Percentiles rank a stretch among this genome's conserved stretches.
These are phyloP conservation scores for Phaffomyces thermotolerans DNA, from an alignment of 805 yeast species.

Conservation along the genomic window DNA sequence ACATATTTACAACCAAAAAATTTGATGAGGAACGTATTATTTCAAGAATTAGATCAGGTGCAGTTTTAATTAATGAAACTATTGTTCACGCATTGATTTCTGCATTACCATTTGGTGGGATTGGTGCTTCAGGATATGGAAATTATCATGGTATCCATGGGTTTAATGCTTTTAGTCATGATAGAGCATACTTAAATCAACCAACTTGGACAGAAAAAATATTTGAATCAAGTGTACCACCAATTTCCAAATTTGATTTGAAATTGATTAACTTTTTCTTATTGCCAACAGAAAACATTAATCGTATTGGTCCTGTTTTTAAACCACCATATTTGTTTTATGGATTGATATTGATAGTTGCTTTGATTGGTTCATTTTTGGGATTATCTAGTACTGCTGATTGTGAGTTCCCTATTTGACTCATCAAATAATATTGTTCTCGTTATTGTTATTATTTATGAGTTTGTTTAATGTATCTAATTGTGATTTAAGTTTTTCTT, in stretches of 20 bases:
- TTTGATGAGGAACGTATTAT: constrained; percentile 43
- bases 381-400: constrained; percentile 10
- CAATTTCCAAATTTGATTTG: constrained; percentile 34
- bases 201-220: constrained; percentile 57
- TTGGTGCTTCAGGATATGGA: constrained; percentile 81
- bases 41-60: constrained; percentile 62
- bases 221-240: constrained; percentile 61
- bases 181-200: constrained; percentile 58
- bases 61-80: constrained; percentile 60
- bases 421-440: neutral
- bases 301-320: constrained; percentile 29
- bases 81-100: constrained; percentile 61
- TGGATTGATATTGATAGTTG: constrained; percentile 6
- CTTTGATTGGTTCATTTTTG: constrained; percentile 10
- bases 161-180: constrained; percentile 54
- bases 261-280: constrained; percentile 22
- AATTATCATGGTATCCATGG: constrained; percentile 72
- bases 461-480: constrained; percentile 28
- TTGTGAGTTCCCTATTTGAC: neutral
- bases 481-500: constrained; percentile 46
- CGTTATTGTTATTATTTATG: constrained; percentile 5
- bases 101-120: constrained; percentile 84
- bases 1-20: constrained; percentile 50
- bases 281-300: constrained; percentile 29
- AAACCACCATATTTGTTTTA: constrained; percentile 11